Evolutionary conservation across 352 stramenopile genomes (phyloP).

Genomic region (Globisporangium nodosum): DNA sequence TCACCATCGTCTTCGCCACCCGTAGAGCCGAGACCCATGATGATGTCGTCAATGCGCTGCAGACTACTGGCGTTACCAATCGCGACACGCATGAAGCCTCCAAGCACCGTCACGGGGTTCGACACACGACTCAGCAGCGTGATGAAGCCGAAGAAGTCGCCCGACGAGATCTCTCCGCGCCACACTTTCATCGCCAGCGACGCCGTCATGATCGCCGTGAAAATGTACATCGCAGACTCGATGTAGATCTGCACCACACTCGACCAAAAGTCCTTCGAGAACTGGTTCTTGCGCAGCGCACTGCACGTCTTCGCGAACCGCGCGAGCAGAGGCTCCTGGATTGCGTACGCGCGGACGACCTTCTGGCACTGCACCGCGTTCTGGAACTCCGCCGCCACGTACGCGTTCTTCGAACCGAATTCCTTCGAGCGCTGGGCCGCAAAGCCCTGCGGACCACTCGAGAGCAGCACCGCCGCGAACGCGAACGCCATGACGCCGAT

Average conservation of each 20-base stretch:
- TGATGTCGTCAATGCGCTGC: slow-evolving; percentile 84
- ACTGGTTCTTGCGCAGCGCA: slow-evolving; percentile 74
- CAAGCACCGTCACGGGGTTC: slow-evolving; percentile 75
- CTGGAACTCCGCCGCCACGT: slow-evolving; percentile 84
- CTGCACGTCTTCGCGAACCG: slow-evolving; percentile 66
- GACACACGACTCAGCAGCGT: slow-evolving; percentile 76
- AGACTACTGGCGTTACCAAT: slow-evolving; percentile 85
- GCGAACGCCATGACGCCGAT: slow-evolving; percentile 82
- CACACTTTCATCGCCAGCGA: slow-evolving; percentile 84
- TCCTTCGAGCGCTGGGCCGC: slow-evolving; percentile 80
- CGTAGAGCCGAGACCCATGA: slow-evolving; percentile 45
- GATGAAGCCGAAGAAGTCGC: slow-evolving; percentile 84
- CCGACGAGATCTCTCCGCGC: slow-evolving; percentile 55
- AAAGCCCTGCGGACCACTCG: slow-evolving; percentile 78
- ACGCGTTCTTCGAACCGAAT: slow-evolving; percentile 84
- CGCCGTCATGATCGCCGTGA: slow-evolving; percentile 82
- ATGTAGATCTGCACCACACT: slow-evolving; percentile 90
- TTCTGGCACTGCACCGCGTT: slow-evolving; percentile 85
- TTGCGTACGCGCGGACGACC: slow-evolving; percentile 80
- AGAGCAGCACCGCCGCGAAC: slow-evolving; percentile 76
- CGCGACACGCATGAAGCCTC: slow-evolving; percentile 86
- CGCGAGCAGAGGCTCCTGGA: slow-evolving; percentile 71
- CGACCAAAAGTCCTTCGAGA: slow-evolving; percentile 87
- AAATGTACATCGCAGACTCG: slow-evolving; percentile 88
- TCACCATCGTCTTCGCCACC: slow-evolving; percentile 39